These are phyloP conservation scores for Ophiostoma tasmaniense DNA, from an alignment of 2,329 filamentous ascomycete species.

Conservation along the genomic window DNA sequence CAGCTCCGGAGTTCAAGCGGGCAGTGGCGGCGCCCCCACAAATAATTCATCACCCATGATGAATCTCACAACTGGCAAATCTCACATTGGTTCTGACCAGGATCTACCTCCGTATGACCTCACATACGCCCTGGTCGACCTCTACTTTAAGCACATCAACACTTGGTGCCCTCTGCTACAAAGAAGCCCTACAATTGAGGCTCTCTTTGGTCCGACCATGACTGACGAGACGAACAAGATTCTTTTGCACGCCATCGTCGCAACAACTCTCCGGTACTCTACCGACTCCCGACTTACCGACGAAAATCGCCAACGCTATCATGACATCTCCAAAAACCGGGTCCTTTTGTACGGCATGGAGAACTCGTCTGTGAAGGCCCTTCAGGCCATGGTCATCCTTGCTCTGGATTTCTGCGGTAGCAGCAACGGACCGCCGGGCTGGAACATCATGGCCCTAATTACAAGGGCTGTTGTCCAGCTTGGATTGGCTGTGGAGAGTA, in stretches of 20 bases:
- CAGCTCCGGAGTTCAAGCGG: conserved; percentile 19
- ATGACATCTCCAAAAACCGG: conserved; percentile 73
- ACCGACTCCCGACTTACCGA: conserved; percentile 66
- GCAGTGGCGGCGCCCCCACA: conserved; percentile 8
- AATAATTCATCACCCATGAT: conserved; percentile 34
- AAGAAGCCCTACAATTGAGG: conserved; percentile 70
- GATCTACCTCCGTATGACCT: conserved; percentile 69
- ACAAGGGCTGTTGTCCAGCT: conserved; percentile 83
- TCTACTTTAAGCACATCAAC: conserved; percentile 74
- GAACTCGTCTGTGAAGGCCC: conserved; percentile 77
- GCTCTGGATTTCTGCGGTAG: conserved; percentile 77
- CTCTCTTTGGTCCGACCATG: conserved; percentile 67
- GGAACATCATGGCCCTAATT: conserved; percentile 85
- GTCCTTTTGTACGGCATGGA: conserved; percentile 83
- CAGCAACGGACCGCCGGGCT: conserved; percentile 83
- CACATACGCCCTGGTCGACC: conserved; percentile 61
- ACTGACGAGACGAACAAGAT: conserved; percentile 76
- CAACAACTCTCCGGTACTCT: conserved; percentile 78
- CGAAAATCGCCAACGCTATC: conserved; percentile 64
- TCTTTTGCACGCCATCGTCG: conserved; percentile 79
- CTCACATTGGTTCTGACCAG: conserved; percentile 45
- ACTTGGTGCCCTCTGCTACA: conserved; percentile 89
- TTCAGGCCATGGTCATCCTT: conserved; percentile 81
- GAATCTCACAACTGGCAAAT: conserved; percentile 38
- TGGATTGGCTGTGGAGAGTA: conserved; percentile 74